Evolutionary conservation across 257 asterid species (phyloP).

Genomic region (Asclepias syriaca): DNA sequence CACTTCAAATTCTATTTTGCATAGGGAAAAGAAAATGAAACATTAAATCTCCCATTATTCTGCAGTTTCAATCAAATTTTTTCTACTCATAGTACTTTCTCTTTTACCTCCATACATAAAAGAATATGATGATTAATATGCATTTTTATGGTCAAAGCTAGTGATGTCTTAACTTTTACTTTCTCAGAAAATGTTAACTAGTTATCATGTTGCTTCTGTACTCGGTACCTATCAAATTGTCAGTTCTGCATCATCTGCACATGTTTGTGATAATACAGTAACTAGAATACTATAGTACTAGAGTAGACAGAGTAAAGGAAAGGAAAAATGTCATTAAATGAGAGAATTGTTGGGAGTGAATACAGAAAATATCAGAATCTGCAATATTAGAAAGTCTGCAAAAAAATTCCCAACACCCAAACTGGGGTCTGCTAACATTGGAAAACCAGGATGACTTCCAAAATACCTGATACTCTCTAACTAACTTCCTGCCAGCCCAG

Average conservation of each 20-base stretch:
- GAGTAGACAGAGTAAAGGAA: too few species aligned
- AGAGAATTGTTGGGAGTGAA: too few species aligned
- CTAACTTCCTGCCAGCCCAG: too few species aligned
- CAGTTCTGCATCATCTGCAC: slow-evolving; percentile 6
- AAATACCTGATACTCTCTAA: too few species aligned
- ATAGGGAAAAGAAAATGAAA: background rate
- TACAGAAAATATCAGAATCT: too few species aligned
- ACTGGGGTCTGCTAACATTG: too few species aligned
- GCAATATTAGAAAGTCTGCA: too few species aligned
- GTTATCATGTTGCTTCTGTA: background rate
- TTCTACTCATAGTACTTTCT: background rate
- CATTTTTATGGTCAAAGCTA: background rate
- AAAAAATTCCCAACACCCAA: too few species aligned
- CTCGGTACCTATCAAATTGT: slow-evolving; percentile 1
- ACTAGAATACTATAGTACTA: too few species aligned
- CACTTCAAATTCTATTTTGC: background rate
- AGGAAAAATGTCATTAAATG: too few species aligned
- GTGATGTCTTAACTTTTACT: background rate
- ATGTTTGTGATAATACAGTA: background rate
- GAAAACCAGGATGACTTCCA: too few species aligned
- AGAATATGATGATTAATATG: background rate
- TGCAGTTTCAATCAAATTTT: background rate
- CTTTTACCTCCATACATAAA: background rate
- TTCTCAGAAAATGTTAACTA: background rate
- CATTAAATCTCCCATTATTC: background rate